phyloP scores from a whole-genome alignment of 1,139 yeast genomes.

The Geotrichum klebahnii region DNA sequence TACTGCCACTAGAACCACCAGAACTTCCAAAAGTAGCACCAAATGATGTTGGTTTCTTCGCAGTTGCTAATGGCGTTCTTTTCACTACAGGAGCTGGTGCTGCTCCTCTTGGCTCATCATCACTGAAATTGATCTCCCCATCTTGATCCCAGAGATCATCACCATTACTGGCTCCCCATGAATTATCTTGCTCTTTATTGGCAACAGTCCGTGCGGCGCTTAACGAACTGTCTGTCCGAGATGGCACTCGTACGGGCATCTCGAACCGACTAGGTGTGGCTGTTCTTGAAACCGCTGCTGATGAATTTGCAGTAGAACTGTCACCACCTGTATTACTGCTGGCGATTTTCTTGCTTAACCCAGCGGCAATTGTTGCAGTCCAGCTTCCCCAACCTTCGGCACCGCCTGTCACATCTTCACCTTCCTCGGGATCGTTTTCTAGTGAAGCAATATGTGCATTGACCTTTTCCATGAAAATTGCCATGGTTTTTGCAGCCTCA shows the following conservation, averaged over 20 bases:
- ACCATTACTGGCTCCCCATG: conserved; percentile 10
- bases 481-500: conserved; percentile 67
- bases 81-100: conserved; percentile 1
- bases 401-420: neutral
- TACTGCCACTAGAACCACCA: neutral
- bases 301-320: conserved; percentile 2
- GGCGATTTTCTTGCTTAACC: conserved; percentile 1
- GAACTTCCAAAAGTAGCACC: conserved; percentile 10
- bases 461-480: conserved; percentile 59
- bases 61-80: neutral
- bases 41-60: conserved; percentile 15
- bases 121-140: conserved; percentile 25
- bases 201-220: neutral
- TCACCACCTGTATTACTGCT: neutral
- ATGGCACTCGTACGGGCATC: neutral
- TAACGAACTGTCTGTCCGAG: neutral
- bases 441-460: conserved; percentile 51
- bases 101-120: conserved; percentile 20
- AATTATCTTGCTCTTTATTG: conserved; percentile 2
- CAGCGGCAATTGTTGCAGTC: conserved; percentile 16
- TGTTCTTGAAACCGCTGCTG: conserved; percentile 7
- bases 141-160: conserved; percentile 9
- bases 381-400: conserved; percentile 10
- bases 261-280: conserved; percentile 17
- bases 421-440: conserved; percentile 11